Percentiles rank a stretch among this genome's conserved stretches.
phyloP scores from a whole-genome alignment of 2,329 filamentous ascomycete genomes.

The Colletotrichum lini region DNA sequence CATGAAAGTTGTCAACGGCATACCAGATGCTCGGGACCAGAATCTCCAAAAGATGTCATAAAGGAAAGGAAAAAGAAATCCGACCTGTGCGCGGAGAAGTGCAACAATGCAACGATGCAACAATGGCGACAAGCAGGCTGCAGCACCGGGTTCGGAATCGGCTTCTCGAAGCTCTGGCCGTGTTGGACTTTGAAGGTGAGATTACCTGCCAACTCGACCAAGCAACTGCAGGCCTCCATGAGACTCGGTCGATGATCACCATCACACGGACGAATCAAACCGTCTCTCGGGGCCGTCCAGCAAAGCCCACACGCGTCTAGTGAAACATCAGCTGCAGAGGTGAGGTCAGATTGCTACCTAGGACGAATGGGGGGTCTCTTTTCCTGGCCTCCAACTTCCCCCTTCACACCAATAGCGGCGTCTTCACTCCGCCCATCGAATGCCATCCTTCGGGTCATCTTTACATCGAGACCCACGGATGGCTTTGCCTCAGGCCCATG shows the following conservation, averaged over 20 bases:
- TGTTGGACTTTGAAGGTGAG: not conserved
- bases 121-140: too few species aligned
- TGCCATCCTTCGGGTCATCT: conserved; percentile 37
- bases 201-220: not conserved
- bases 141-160: not conserved
- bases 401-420: not conserved
- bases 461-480: conserved; percentile 29
- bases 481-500: not conserved
- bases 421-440: not conserved
- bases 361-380: not conserved
- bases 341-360: not conserved
- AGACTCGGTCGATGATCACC: not conserved
- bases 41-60: not conserved
- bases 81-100: not conserved
- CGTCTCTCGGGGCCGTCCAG: not conserved
- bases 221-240: not conserved
- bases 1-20: not conserved
- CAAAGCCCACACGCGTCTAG: not conserved
- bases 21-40: not conserved
- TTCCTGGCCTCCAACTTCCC: not conserved
- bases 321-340: not conserved
- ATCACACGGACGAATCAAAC: conserved; percentile 5
- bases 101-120: not conserved
- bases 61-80: too few species aligned
- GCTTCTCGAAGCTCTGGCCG: not conserved